Base-by-base conservation (phyloP, 2,329 filamentous ascomycete genomes). In the Zasmidium cellare region DNA sequence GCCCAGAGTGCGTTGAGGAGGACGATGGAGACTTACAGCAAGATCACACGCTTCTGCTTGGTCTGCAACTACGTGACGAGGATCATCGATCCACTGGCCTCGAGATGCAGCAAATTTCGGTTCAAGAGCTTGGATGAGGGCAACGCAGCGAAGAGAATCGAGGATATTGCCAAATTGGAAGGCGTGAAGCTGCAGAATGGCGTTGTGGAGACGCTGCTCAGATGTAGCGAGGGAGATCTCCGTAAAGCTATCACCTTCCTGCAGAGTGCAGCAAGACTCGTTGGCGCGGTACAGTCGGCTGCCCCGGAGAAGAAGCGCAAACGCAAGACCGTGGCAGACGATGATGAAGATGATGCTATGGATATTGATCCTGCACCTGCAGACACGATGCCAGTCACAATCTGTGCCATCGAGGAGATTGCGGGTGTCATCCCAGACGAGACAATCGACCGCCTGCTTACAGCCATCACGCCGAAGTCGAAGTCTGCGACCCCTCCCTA, bases 1-100 rank as follows among this genome's bases (percentile, higher is more conserved):
- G 94, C 94, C 12, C 94, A 99, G 79, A 90, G 87, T 59, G 94
- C 96, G 3, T 81, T 99, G 57, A 84, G 94, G 64, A 84, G 96
- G 55, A 99, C 94, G 1, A 99, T 99, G 94, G 94, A 99, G 78
- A 96, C 92, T 47, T 97, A 97, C 76, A 90, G 86, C 74, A 92
- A 92, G 70, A 97, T 97, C 76, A 99, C 94, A 1, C 84, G 94
- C 14, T 99, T 99, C 76, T 97, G 94, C 72, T 81, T 99, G 45
- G 93, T 97, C 58, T 99, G 96, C 78, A 99, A 99, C 77, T 99
- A 99, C 70, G 94, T 99, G 47, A 97, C 94, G 2, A 83, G 94
- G 58, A 99, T 99, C 72, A 99, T 99, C 69, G 94, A 99, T 72
- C 96, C 94, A 6, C 79, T 99, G 20, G 94, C 94, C 1, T 92